Evolutionary conservation across 441 rosid species (phyloP).

Genomic region (Gossypium gossypioides): DNA sequence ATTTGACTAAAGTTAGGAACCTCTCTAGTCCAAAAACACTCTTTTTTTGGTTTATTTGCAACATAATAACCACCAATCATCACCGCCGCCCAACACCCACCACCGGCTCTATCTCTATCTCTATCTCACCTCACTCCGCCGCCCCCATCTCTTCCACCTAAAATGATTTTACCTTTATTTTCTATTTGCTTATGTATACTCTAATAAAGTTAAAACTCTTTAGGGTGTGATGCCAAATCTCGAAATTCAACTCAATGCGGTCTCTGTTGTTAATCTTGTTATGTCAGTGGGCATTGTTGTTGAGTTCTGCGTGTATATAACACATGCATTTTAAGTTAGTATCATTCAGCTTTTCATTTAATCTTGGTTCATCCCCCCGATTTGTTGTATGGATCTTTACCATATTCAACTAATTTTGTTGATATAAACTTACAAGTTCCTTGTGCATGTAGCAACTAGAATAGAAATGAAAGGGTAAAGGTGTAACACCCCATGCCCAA

Average conservation of each 20-base stretch:
- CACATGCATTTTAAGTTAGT: conserved; percentile 83
- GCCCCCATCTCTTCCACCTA: too few species aligned
- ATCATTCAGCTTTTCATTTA: background rate
- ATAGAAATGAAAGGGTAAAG: conserved; percentile 63
- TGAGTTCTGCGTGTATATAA: conserved; percentile 91
- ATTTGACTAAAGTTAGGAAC: too few species aligned
- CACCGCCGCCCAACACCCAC: too few species aligned
- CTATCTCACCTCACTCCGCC: too few species aligned
- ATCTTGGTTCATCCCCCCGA: background rate
- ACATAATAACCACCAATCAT: too few species aligned
- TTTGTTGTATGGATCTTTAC: background rate
- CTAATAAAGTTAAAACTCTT: conserved; percentile 23
- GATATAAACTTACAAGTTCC: conserved; percentile 1
- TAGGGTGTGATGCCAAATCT: conserved; percentile 96
- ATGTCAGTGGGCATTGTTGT: conserved; percentile 92
- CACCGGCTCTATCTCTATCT: too few species aligned
- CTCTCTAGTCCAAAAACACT: too few species aligned
- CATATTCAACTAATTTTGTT: background rate
- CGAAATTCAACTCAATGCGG: conserved; percentile 78
- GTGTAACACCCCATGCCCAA: background rate
- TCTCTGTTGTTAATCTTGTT: conserved; percentile 86
- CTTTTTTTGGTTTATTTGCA: too few species aligned
- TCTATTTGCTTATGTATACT: background rate
- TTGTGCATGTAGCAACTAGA: conserved; percentile 58
- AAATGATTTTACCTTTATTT: too few species aligned